A percentile compares a stretch with the other conserved stretches of the same genome.
These are phyloP conservation scores for Flaveria robusta DNA, from an alignment of 129 eudicot genomes.

Conservation along the genomic window DNA sequence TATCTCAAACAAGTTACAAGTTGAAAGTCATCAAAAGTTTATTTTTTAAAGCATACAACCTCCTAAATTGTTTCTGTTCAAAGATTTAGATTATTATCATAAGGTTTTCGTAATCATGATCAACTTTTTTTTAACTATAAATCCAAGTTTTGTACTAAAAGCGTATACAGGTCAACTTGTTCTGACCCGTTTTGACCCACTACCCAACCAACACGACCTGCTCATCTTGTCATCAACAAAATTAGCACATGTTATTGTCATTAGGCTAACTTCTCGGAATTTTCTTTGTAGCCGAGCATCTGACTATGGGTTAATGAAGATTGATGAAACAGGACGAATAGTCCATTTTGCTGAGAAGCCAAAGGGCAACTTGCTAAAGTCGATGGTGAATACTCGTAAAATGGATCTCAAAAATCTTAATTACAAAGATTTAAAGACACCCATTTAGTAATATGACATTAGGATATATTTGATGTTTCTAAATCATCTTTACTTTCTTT, in stretches of 20 bases:
- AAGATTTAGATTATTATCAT: background rate
- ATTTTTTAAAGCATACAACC: too few relatives aligned
- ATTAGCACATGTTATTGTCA: background rate
- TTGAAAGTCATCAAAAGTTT: background rate
- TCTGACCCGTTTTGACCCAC: background rate
- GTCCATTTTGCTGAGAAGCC: conserved; percentile 85
- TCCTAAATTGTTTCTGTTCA: background rate
- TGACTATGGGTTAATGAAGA: conserved; percentile 83
- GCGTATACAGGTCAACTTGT: too few relatives aligned
- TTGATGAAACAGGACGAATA: conserved; percentile 63
- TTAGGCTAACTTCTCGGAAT: background rate
- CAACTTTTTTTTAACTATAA: too few relatives aligned
- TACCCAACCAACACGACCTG: background rate
- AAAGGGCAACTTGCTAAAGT: conserved; percentile 62
- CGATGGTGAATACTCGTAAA: conserved; percentile 52
- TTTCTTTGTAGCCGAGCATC: conserved; percentile 69
- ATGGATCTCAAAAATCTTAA: background rate
- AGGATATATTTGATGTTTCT: too few relatives aligned
- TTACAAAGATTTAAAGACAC: background rate
- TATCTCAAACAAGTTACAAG: background rate
- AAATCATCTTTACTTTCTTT: too few relatives aligned
- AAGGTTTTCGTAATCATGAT: too few relatives aligned
- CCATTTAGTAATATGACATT: background rate
- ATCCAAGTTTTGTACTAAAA: too few relatives aligned
- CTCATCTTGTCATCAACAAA: background rate